phyloP scores from a whole-genome alignment of 257 asterid genomes.

The Nicotiana tomentosiformis region DNA sequence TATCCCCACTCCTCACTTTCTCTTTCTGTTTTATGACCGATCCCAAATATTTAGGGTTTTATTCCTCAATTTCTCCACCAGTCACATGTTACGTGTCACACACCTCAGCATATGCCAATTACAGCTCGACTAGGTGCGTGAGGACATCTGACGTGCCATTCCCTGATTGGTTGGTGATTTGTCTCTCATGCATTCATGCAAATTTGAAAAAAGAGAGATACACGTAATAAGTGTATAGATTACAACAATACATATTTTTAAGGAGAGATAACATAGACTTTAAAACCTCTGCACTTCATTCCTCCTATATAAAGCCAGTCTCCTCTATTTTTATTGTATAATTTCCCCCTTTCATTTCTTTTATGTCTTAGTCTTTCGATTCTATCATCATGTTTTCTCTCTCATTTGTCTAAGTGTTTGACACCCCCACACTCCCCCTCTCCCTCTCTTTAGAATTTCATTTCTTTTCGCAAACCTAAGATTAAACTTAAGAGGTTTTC shows the following conservation, averaged over 20 bases:
- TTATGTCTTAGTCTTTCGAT: background rate
- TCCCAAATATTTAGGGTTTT: background rate
- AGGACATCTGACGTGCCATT: background rate
- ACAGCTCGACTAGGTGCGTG: background rate
- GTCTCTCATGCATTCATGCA: background rate
- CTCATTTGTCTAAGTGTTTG: background rate
- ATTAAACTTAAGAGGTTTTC: slow-evolving; percentile 2
- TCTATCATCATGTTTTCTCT: background rate
- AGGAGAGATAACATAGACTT: background rate
- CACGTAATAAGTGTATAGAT: background rate
- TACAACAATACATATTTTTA: background rate
- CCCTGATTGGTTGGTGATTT: background rate
- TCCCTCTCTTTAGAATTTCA: background rate
- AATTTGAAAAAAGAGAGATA: background rate
- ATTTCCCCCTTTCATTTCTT: background rate
- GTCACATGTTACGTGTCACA: background rate
- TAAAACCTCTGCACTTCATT: background rate
- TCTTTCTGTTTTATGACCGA: background rate
- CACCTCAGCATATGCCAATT: slow-evolving; percentile 8
- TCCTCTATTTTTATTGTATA: too few relatives aligned
- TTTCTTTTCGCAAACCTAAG: background rate
- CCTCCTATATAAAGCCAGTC: background rate
- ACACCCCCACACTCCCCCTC: background rate
- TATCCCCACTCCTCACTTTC: background rate
- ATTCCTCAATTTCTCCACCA: background rate